Evolutionary conservation across 352 stramenopile species (phyloP), one percentile per base, ranked within the genome.

Genomic region (Phytophthora hibernalis): DNA sequence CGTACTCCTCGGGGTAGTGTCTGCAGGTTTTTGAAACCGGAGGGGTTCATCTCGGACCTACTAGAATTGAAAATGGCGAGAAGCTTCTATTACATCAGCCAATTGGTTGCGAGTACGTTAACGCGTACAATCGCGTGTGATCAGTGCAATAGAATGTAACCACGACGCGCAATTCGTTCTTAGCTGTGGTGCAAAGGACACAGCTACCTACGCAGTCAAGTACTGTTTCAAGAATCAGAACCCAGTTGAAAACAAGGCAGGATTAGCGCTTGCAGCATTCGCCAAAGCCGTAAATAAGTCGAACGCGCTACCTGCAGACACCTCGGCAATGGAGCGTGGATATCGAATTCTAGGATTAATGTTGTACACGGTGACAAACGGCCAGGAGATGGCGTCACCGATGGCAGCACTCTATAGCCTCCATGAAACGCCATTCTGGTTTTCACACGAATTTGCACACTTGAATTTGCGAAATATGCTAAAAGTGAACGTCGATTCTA

Each of bases 181-280:
- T 6, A 42, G 30, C 0, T 57, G 37, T 13, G 54, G 49, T 2
- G 31, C 49, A 0, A 72, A 66, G 10, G 51, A 71, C n/a, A 54
- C 51, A 1, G 72, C 61, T 0, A 61, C 65, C 1, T 77, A 80
- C 21, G 52, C 70, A 5, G 65, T 51, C 5, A 77, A 77, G 3
- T 77, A 77, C 18, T 77, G 56, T 21, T 72, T 72, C 3, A 74
- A 77, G 45, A 40, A 20, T 0, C 68, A 75, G 26, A 69, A 77
- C 2, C 40, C 37, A 7, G 45, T 80, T 8, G 68, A 72, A 26
- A 77, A 75, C 18, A n/a, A 70, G 0, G 9, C 15, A 0, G 63
- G 62, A 8, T 4, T 72, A 1, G 55, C 61, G 0, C 5, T 72
- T 0, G 62, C 62, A 11, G 68, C 61, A 7, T 69, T 71, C 26